Evolutionary conservation across 2,329 filamentous ascomycete genomes (phyloP), one percentile per base, ranked within the genome.

Genomic region (Orbilia blumenaviensis): DNA sequence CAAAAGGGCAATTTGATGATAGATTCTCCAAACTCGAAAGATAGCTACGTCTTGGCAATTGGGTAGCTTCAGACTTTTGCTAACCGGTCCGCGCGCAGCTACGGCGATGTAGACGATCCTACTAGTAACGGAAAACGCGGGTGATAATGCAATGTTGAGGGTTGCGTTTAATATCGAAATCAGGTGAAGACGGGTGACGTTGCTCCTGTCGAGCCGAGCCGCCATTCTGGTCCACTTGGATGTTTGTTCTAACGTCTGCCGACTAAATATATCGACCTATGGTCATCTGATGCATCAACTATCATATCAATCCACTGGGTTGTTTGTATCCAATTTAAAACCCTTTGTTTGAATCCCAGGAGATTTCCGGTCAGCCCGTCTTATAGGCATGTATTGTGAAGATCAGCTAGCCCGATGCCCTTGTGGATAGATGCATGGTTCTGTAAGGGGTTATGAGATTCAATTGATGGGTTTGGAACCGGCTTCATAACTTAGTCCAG

Each of bases 131-230:
- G 71, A 60, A 75, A 75, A 56, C 71, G 63, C 71, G 71, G 71
- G 29, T 58, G 41, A 62, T 56, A 54, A 50, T n/a, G n/a, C n/a
- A n/a, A n/a, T 32, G 25, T 34, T 54, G 54, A 54, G 34, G 42
- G 44, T 23, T 27, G 16, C 52, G 8, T 68, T 46, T 67, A 32
- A 23, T 50, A 48, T 58, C 48, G 34, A 63, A 34, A 67, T 74
- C 54, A 63, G 71, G 54, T 75, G 36, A 62, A 68, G 25, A 52
- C 63, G 56, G 71, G 62, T 74, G 61, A 74, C 62, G 69, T 63
- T 63, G 64, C 58, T 34, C 32, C 63, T 54, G 36, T 54, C 63
- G 69, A 74, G 69, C 69, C 69, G 69, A 74, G 63, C 69, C 69
- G 69, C 62, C 56, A 62, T 21, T 61, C 46, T 74, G 67, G 48